Evolutionary conservation across 1,139 yeast genomes (phyloP).

Genomic region (Magnusiomyces tetraspermus): DNA sequence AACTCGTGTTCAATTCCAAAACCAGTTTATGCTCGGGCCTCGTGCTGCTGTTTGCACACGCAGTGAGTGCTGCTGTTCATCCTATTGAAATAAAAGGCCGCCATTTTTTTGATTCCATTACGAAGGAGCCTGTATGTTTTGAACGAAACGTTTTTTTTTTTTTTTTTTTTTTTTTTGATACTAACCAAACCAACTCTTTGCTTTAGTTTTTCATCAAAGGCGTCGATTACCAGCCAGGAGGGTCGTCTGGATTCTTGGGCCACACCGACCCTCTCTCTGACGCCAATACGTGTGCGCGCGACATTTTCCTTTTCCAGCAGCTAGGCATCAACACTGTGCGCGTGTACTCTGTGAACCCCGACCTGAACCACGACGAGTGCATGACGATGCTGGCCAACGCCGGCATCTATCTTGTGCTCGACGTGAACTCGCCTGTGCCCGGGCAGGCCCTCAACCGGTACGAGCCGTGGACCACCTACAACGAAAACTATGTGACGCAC

Average conservation of each 20-base stretch:
- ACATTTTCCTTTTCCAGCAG: constrained; percentile 60
- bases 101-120: constrained; percentile 67
- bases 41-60: neutral
- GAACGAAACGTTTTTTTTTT: no score
- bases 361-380: constrained; percentile 73
- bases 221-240: constrained; percentile 83
- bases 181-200: no score
- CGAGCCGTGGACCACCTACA: constrained; percentile 43
- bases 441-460: constrained; percentile 64
- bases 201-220: constrained; percentile 67
- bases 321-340: constrained; percentile 50
- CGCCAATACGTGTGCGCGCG: constrained; percentile 59
- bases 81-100: constrained; percentile 47
- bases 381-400: constrained; percentile 80
- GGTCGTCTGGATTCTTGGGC: constrained; percentile 53
- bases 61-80: constrained; percentile 17
- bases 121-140: constrained; percentile 59
- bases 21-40: neutral
- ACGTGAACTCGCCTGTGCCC: constrained; percentile 68
- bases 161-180: no score
- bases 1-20: neutral
- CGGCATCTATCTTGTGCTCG: constrained; percentile 79
- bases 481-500: constrained; percentile 30
- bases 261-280: constrained; percentile 53
- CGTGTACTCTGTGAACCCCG: constrained; percentile 68